Base-by-base conservation (phyloP, 78 protist genomes). In the Planoprotostelium fungivorum region DNA sequence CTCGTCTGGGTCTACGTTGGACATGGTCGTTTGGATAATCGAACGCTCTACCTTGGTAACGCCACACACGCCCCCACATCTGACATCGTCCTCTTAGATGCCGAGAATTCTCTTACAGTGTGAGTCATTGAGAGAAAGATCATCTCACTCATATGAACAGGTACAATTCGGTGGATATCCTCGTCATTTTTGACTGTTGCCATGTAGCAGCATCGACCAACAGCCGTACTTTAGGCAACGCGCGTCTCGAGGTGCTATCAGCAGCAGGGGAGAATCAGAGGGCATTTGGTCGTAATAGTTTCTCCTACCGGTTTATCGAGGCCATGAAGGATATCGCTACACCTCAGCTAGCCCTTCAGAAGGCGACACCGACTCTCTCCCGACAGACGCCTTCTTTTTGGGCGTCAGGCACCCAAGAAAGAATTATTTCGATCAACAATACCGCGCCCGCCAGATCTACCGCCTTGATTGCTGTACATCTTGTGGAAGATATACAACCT, bases 1-100 rank as follows among this genome's bases (percentile, higher is more conserved):
- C 73, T 51, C 73, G 73, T 51, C 73, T 51, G 73, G 73, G 73
- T 51, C 73, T 51, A 51, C 73, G 73, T 51, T 51, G 73, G 73
- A 51, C 73, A 51, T 51, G 73, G 73, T 51, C 73, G 73, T 51
- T 51, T 51, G 73, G 73, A 51, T 51, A 51, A 51, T 51, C 73
- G 73, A 51, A 51, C 73, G 73, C 73, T 51, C 73, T 51, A 51
- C 73, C 73, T 51, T 51, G 73, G 73, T 51, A 51, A 51, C 73
- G 73, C 73, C 73, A 51, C 73, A 51, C 73, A 51, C 73, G 73
- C 73, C 73, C 73, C 73, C 73, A 51, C 73, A 51, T 51, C 73
- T 51, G 73, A 51, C 73, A 51, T 51, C 73, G 73, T 51, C 73
- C 73, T 51, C 73, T 51, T 51, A 51, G 73, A 51, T 51, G 73